Conservation (phyloP, 2,329 filamentous ascomycete genomes). For the Shiraia sp. region DNA sequence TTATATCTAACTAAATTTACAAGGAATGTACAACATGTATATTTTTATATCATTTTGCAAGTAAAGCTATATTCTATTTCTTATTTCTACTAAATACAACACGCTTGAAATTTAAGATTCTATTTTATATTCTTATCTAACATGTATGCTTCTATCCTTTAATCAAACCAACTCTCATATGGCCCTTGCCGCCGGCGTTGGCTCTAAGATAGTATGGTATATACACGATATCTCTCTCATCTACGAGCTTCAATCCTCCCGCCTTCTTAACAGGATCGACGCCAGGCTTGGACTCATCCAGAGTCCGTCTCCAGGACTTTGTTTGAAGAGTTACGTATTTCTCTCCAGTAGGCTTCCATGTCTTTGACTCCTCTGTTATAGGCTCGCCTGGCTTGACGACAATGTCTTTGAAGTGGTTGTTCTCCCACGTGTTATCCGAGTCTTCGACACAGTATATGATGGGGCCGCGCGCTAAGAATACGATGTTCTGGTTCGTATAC, state of each 20-base stretch:
- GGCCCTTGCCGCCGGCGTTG: conserved; percentile 11
- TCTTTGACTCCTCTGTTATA: conserved; percentile 3
- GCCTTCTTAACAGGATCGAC: neutral
- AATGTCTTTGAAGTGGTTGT: conserved; percentile 12
- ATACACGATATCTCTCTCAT: conserved; percentile 8
- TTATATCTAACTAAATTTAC: too few relatives aligned
- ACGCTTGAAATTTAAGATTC: too few relatives aligned
- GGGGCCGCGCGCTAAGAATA: conserved; percentile 40
- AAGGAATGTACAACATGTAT: too few relatives aligned
- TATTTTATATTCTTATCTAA: too few relatives aligned
- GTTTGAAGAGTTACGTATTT: conserved; percentile 5
- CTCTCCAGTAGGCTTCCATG: conserved; percentile 5
- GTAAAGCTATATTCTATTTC: neutral
- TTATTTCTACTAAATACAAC: too few relatives aligned
- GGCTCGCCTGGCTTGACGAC: conserved; percentile 1
- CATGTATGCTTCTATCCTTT: too few relatives aligned
- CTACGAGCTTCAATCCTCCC: neutral
- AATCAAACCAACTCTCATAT: conserved; percentile 11
- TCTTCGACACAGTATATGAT: conserved; percentile 14
- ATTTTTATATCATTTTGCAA: too few relatives aligned
- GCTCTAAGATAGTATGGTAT: conserved; percentile 12
- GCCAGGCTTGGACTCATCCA: conserved; percentile 1
- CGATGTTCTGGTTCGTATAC: conserved; percentile 59
- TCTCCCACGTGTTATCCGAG: conserved; percentile 9
- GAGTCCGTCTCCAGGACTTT: conserved; percentile 4